Conservation (phyloP, 1,284 basidiomycete species). For the Apiotrichum montevideense region DNA sequence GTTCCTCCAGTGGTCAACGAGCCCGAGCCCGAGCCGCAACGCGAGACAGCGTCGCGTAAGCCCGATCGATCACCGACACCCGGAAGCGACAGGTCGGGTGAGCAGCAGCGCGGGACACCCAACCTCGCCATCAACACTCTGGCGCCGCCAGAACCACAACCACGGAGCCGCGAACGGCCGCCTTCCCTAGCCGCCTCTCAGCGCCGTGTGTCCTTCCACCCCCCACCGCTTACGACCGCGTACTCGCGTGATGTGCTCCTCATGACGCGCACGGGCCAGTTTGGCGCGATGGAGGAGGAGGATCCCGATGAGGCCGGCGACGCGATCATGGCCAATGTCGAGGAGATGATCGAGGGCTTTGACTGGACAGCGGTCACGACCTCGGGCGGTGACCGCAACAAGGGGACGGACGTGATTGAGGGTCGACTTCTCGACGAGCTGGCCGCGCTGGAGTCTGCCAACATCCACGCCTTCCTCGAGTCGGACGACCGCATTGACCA, state of each 20-base stretch:
- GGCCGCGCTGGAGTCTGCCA: constrained; percentile 85
- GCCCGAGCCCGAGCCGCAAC: constrained; percentile 1
- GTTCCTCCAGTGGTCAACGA: background rate
- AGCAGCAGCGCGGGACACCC: background rate
- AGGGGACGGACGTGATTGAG: constrained; percentile 80
- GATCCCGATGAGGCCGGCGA: constrained; percentile 65
- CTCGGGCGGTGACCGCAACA: constrained; percentile 19
- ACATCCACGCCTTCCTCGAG: constrained; percentile 94
- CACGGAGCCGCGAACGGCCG: background rate
- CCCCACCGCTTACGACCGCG: constrained; percentile 41
- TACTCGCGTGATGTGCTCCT: constrained; percentile 62
- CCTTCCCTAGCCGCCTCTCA: background rate
- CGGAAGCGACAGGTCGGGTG: background rate
- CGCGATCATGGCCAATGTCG: constrained; percentile 79
- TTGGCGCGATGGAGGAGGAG: constrained; percentile 40
- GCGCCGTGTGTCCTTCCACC: constrained; percentile 44
- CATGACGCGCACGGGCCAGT: constrained; percentile 41
- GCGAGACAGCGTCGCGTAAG: background rate
- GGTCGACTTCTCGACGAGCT: constrained; percentile 77
- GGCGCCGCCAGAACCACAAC: background rate
- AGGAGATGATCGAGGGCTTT: constrained; percentile 97
- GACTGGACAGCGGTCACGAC: constrained; percentile 66
- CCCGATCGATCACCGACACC: no score
- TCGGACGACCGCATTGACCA: constrained; percentile 76
- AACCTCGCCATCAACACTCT: background rate